Conservation (phyloP, 331 rosid species). For the Malus hybrid region DNA sequence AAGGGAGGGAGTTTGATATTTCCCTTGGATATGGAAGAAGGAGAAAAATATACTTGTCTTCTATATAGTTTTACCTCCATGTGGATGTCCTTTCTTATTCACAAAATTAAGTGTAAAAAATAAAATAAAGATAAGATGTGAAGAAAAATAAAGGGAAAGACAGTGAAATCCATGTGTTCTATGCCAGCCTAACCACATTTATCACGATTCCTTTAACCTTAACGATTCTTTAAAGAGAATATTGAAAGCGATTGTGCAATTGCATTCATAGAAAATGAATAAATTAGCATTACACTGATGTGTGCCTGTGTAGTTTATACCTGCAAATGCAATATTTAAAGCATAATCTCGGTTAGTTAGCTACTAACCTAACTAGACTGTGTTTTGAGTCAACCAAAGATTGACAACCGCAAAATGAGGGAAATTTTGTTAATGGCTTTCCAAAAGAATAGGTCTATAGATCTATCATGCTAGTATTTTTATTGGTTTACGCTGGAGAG, state of each 20-base stretch:
- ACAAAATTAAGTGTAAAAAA: conserved; percentile 4
- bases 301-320: background rate
- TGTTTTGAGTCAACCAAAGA: conserved; percentile 4
- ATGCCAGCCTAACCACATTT: conserved; percentile 11
- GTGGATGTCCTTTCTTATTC: conserved; percentile 27
- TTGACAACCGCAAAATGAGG: background rate
- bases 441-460: background rate
- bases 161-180: conserved; percentile 37
- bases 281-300: conserved; percentile 1
- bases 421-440: background rate
- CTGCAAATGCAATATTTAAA: background rate
- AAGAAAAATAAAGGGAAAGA: conserved; percentile 23
- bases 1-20: background rate
- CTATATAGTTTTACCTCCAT: conserved; percentile 32
- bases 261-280: conserved; percentile 12
- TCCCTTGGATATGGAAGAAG: background rate
- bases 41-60: background rate
- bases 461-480: background rate
- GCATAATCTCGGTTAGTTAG: background rate
- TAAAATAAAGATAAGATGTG: background rate
- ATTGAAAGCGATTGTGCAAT: conserved; percentile 14
- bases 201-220: conserved; percentile 9
- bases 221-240: background rate
- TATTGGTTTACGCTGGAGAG: background rate
- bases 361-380: background rate